Conservation (phyloP, 73 alveolate species). For the Effrenium voratum region DNA sequence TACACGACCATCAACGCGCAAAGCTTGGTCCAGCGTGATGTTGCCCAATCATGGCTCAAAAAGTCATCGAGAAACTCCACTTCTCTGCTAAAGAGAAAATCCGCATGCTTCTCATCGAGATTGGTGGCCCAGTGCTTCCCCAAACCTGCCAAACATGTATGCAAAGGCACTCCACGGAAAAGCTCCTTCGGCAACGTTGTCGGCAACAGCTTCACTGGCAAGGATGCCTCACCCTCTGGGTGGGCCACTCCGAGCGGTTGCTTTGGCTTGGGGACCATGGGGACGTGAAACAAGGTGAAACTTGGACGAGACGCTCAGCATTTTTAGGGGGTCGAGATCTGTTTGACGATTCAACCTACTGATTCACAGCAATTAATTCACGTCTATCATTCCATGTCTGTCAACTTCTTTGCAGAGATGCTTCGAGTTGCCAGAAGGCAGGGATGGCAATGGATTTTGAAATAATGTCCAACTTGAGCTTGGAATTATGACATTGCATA, state of each 20-base stretch:
- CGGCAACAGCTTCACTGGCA: not conserved
- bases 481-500: too few species aligned
- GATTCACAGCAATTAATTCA: too few species aligned
- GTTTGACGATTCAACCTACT: too few species aligned
- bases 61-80: constrained; percentile 40
- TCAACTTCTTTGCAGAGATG: too few species aligned
- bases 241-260: not conserved
- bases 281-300: not conserved
- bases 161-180: constrained; percentile 38
- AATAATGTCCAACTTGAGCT: too few species aligned
- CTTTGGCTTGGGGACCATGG: constrained; percentile 25
- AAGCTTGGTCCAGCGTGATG: constrained; percentile 50
- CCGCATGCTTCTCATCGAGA: not conserved
- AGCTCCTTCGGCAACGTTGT: constrained; percentile 19
- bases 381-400: too few species aligned
- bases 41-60: constrained; percentile 42
- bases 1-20: constrained; percentile 37
- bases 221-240: not conserved
- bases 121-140: constrained; percentile 22
- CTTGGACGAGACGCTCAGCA: too few species aligned
- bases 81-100: not conserved
- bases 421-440: too few species aligned
- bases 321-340: too few species aligned
- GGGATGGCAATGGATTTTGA: too few species aligned
- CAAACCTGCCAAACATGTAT: constrained; percentile 9